Evolutionary conservation across 176 grass and related monocot species (phyloP).

Genomic region (Aegilops tauschii): DNA sequence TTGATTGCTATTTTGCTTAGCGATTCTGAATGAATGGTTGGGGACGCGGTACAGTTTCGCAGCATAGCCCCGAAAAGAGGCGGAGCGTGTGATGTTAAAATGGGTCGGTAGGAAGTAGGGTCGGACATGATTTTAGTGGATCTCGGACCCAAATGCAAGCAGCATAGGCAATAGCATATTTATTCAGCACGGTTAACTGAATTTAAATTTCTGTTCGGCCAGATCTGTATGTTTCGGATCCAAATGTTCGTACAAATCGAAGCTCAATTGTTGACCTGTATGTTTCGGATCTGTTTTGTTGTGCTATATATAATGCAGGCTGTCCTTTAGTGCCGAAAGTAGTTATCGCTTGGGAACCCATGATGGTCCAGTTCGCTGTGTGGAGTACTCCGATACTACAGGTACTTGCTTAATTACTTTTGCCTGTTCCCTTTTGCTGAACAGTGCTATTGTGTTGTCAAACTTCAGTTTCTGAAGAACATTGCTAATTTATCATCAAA

Average conservation of each 20-base stretch:
- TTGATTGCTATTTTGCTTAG: not conserved
- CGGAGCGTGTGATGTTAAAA: not conserved
- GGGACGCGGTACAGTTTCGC: not conserved
- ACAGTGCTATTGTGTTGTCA: not conserved
- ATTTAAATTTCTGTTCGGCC: constrained; percentile 1
- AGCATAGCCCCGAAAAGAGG: not conserved
- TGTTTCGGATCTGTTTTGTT: constrained; percentile 25
- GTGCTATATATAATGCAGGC: constrained; percentile 29
- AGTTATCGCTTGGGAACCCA: constrained; percentile 57
- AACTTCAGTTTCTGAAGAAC: constrained; percentile 4
- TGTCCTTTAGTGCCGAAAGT: constrained; percentile 37
- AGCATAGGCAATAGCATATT: not conserved
- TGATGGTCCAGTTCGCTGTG: constrained; percentile 52
- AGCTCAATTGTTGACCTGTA: not conserved
- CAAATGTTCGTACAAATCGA: not conserved
- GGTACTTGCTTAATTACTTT: constrained; percentile 33
- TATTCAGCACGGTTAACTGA: not conserved
- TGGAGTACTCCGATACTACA: constrained; percentile 57
- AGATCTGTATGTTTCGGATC: constrained; percentile 4
- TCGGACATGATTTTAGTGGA: not conserved
- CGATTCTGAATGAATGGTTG: not conserved
- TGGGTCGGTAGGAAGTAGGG: not conserved
- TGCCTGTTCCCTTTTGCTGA: not conserved
- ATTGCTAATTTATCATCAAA: constrained; percentile 6
- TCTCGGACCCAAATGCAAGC: not conserved